Evolutionary conservation across 768 basidiomycete species (phyloP).

Genomic region (Tulasnella sp.): DNA sequence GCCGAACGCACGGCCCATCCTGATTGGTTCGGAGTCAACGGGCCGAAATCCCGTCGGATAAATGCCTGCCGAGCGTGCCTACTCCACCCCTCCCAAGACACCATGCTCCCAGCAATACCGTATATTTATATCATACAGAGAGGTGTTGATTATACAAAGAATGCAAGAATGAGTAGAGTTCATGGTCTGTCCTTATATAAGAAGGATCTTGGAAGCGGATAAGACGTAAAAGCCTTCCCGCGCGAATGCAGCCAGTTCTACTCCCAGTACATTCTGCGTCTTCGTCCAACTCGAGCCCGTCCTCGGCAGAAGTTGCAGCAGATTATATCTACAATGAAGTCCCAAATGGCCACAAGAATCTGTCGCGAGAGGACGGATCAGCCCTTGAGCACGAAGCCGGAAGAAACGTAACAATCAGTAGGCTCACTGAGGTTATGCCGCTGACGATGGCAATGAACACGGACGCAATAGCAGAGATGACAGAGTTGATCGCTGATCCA

Average conservation of each 20-base stretch:
- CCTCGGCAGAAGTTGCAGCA: constrained; percentile 33
- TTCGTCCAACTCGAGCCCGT: background rate
- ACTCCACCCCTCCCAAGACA: background rate
- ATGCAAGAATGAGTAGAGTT: background rate
- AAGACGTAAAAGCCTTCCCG: background rate
- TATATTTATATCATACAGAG: background rate
- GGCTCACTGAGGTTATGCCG: constrained; percentile 35
- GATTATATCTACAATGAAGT: constrained; percentile 37
- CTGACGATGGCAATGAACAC: constrained; percentile 35
- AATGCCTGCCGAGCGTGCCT: background rate
- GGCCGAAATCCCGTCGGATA: background rate
- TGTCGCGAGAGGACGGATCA: background rate
- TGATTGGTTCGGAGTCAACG: background rate
- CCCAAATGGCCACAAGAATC: constrained; percentile 34
- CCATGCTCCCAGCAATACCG: background rate
- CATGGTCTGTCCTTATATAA: background rate
- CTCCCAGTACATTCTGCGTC: background rate
- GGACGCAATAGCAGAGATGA: constrained; percentile 38
- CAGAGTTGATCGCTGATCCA: constrained; percentile 37
- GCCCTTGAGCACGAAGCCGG: background rate
- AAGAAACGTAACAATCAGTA: background rate
- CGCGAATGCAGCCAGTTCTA: background rate
- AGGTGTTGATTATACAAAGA: background rate
- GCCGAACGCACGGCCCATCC: background rate
- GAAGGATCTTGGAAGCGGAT: background rate